phyloP scores from a whole-genome alignment of 768 basidiomycete genomes.

The Leccinum rimulosum region DNA sequence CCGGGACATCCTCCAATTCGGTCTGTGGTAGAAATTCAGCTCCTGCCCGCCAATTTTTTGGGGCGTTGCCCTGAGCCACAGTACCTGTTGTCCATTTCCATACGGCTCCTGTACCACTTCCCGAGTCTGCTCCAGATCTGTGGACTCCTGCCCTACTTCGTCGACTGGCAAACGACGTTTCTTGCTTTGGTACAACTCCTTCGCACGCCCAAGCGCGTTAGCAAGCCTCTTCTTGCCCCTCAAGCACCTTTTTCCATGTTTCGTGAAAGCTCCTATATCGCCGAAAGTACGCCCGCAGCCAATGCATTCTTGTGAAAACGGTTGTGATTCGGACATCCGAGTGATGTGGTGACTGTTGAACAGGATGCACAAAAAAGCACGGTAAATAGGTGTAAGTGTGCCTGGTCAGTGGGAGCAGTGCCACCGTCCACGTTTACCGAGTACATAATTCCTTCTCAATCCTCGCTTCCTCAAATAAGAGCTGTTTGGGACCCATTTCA shows the following conservation, averaged over 20 bases:
- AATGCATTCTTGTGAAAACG: not conserved
- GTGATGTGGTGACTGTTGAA: too few species aligned
- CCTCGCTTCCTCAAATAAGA: slow-evolving; percentile 88
- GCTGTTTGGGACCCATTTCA: slow-evolving; percentile 96
- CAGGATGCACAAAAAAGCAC: too few species aligned
- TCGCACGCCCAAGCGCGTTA: not conserved
- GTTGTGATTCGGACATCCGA: too few species aligned
- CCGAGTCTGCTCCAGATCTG: not conserved
- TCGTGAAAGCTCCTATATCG: not conserved
- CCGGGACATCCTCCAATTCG: not conserved
- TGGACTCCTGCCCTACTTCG: not conserved
- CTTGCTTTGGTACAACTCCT: not conserved
- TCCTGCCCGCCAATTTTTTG: not conserved
- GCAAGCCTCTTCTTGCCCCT: slow-evolving; percentile 2
- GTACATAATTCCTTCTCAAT: slow-evolving; percentile 47
- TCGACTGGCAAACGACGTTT: not conserved
- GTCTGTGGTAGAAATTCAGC: not conserved
- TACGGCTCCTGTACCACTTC: not conserved
- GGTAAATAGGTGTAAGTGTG: too few species aligned
- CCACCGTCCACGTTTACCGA: too few species aligned
- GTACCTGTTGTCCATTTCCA: not conserved
- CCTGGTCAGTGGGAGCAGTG: too few species aligned
- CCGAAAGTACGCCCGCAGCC: not conserved
- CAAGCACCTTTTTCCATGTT: not conserved
- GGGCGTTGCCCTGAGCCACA: not conserved